Evolutionary conservation across 495 filamentous ascomycete genomes (phyloP), one percentile per base, ranked within the genome.

Genomic region (Hypoxylon lienhwacheense): DNA sequence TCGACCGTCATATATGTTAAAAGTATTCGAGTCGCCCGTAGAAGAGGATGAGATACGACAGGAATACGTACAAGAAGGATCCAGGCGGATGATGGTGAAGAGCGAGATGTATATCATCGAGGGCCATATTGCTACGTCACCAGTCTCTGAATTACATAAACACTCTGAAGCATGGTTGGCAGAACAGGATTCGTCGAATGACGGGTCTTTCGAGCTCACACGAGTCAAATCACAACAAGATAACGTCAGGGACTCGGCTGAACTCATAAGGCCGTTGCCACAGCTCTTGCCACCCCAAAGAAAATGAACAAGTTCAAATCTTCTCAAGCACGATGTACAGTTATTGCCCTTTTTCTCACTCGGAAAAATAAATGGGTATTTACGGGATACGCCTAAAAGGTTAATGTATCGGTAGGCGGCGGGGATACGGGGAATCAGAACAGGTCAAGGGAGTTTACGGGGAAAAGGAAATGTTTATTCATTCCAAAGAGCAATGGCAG

Each of bases 91-190:
- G 7, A 35, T 55, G 5, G 37, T 47, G 16, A 40, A 48, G 21
- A 68, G 66, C 25, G 63, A 64, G 32, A 52, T 56, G 33, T 64
- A 62, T 29, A 37, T 66, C 42, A 64, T 68, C 43, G 53, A 54
- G 19, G 59, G 40, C 6, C 49, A 56, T n/a, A 43, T 26, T 28
- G 43, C 60, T 3, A 52, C 41, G 8, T 22, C 50, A 4, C 32
- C 46, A 20, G 33, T 40, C 1, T 11, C 29, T 1, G 47, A 15
- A 32, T 29, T 28, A 36, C 19, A 34, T 35, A 14, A 24, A 20
- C 52, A 48, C 11, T 24, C 48, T 17, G 64, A 53, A 14, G 53
- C 60, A 1, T 64, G 64, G 64, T 46, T 66, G 16, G 26, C 52
- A n/a, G 64, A 66, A 16, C 53, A 53, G 15, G 60, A 53, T 11